These are phyloP conservation scores for Trichosanthes cucumerina DNA, from an alignment of 306 rosid species.

Conservation along the genomic window DNA sequence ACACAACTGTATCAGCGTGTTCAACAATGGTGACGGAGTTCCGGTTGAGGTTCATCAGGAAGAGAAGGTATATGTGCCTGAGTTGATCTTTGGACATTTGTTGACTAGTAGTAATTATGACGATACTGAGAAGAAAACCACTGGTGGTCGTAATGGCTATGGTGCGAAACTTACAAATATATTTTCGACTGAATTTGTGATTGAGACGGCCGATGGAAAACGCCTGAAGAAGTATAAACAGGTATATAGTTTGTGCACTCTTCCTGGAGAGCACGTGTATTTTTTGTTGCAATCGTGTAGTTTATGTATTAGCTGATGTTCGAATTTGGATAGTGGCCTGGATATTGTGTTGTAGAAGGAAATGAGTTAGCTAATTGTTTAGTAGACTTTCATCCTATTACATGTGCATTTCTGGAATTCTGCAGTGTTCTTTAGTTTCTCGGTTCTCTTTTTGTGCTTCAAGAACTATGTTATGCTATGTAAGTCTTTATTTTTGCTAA, in stretches of 20 bases:
- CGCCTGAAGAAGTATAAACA: constrained; percentile 83
- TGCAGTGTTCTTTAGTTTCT: not conserved
- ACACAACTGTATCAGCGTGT: constrained; percentile 37
- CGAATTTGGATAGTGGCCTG: not conserved
- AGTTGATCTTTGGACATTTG: constrained; percentile 74
- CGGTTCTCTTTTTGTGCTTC: too few relatives aligned
- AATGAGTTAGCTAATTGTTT: not conserved
- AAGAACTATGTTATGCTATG: not conserved
- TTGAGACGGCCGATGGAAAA: constrained; percentile 82
- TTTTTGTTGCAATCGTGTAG: not conserved
- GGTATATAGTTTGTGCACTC: constrained; percentile 27
- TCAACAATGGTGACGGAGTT: constrained; percentile 73
- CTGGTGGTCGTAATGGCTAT: constrained; percentile 81
- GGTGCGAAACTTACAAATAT: constrained; percentile 96
- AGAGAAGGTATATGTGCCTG: constrained; percentile 85
- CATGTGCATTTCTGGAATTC: not conserved
- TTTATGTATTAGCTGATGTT: not conserved
- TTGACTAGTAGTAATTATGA: constrained; percentile 84
- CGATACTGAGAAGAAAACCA: constrained; percentile 71
- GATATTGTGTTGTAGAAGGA: not conserved
- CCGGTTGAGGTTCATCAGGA: constrained; percentile 90
- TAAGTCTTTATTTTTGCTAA: not conserved
- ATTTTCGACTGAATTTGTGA: constrained; percentile 69
- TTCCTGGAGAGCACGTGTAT: not conserved
- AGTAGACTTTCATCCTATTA: not conserved